These are phyloP conservation scores for Panicum hallii DNA, from an alignment of 202 grass and related monocot species.

Conservation along the genomic window DNA sequence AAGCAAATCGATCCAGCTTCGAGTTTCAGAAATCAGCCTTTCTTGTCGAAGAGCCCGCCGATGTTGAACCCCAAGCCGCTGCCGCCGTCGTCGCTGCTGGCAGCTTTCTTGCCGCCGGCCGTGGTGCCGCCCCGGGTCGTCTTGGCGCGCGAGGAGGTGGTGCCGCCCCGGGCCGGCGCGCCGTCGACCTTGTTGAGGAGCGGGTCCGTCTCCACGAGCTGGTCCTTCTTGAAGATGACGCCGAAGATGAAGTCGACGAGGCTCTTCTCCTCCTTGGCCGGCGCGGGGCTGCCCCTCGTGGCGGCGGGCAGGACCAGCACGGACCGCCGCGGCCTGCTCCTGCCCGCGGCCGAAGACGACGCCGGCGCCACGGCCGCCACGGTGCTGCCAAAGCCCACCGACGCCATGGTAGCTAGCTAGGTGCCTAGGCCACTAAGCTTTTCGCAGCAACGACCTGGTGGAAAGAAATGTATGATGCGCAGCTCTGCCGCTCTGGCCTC, in stretches of 20 bases:
- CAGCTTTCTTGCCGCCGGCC: constrained; percentile 42
- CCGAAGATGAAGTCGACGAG: constrained; percentile 54
- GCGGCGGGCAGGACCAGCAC: constrained; percentile 15
- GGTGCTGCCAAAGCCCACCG: constrained; percentile 49
- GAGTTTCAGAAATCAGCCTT: constrained; percentile 31
- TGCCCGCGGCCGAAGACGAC: background rate
- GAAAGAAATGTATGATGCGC: too few relatives aligned
- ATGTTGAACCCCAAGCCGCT: constrained; percentile 52
- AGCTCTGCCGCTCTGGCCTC: background rate
- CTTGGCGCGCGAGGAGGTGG: constrained; percentile 20
- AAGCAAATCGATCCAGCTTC: constrained; percentile 33
- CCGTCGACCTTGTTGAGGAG: constrained; percentile 64
- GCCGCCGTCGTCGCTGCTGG: background rate
- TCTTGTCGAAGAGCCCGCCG: constrained; percentile 57
- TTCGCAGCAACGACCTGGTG: background rate
- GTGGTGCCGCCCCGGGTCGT: background rate
- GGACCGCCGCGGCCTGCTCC: background rate
- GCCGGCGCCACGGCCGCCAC: constrained; percentile 51
- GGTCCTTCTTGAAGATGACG: constrained; percentile 60
- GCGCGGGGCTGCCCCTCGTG: constrained; percentile 35
- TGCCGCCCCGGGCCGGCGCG: background rate
- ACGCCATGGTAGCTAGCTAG: constrained; percentile 32
- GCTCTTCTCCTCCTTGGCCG: constrained; percentile 65
- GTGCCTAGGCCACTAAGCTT: too few relatives aligned
- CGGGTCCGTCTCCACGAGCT: constrained; percentile 79